These are phyloP conservation scores for Fusarium irregulare DNA, from an alignment of 2,329 filamentous ascomycete genomes.

Conservation along the genomic window DNA sequence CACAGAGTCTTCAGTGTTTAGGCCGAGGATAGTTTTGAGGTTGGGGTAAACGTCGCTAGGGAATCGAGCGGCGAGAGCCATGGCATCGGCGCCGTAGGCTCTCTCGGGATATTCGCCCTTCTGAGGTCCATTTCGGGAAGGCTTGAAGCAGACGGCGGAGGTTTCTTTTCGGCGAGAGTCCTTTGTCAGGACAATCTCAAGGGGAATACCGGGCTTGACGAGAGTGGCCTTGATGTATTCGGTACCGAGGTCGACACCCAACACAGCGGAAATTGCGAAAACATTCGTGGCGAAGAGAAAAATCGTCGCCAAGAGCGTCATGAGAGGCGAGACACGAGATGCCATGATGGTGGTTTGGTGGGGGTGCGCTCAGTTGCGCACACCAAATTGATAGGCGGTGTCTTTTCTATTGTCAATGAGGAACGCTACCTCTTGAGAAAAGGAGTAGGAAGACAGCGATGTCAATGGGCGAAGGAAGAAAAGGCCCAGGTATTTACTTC, in stretches of 20 bases:
- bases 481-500: constrained; percentile 30
- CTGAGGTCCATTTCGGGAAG: constrained; percentile 72
- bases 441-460: constrained; percentile 31
- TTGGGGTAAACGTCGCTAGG: constrained; percentile 95
- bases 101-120: constrained; percentile 83
- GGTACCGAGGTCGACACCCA: constrained; percentile 94
- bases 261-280: constrained; percentile 74
- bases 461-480: constrained; percentile 28
- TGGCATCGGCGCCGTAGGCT: constrained; percentile 90
- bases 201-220: constrained; percentile 95
- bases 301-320: constrained; percentile 53
- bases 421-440: constrained; percentile 25
- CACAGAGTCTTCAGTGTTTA: constrained; percentile 69
- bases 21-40: constrained; percentile 88
- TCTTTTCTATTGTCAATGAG: constrained; percentile 25
- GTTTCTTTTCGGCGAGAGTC: constrained; percentile 97
- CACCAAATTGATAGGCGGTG: constrained; percentile 28
- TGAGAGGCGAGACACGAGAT: constrained; percentile 51
- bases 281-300: constrained; percentile 57
- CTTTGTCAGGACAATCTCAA: constrained; percentile 97
- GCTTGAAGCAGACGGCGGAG: constrained; percentile 93
- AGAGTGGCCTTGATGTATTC: constrained; percentile 97
- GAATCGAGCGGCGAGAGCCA: constrained; percentile 87
- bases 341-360: constrained; percentile 50
- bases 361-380: constrained; percentile 41